Base-by-base conservation (phyloP, 768 basidiomycete genomes). In the Clathrus columnatus region DNA sequence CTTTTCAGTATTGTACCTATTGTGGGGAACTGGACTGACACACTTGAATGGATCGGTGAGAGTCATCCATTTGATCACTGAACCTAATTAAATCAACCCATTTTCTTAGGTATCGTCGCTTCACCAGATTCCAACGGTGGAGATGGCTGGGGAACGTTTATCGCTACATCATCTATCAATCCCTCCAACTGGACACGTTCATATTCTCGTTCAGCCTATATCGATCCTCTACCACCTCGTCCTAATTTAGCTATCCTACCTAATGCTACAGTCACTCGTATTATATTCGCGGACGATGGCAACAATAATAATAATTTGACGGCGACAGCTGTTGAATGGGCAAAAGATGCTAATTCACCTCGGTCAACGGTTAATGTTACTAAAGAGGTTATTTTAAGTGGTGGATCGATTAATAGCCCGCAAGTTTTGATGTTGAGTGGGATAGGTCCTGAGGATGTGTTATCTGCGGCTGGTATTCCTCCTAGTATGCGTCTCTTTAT, bases 151-250 rank as follows among this genome's bases (percentile, higher is more conserved):
- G 78, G 82, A 56, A 68, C 72, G 5, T 79, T 78, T 62, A 72
- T 85, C 62, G 73, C 81, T 0, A 75, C 82, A 3, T 76, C 76
- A 5, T 72, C 75, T 6, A 81, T 87, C 63, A 85, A 85, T 67
- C 78, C 79, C 1, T 54, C 70, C 24, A 84, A 83, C 68, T 79
- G 76, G 71, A 83, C 81, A 11, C 76, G 84, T 46, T 81, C 79
- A 0, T 84, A 84, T 68, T 73, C 83, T n/a, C 74, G 79, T 56
- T 75, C 81, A 0, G 77, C 73, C 2, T 84, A 84, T 71, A 80
- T 84, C 65, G 84, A 85, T 65, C 73, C 79, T 4, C 72, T 84
- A 1, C 79, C 83, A 0, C 75, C 80, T 20, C 77, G 83, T 44
- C 55, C 73, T 53, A 87, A 87, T 62, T 74, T 87, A 41, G 77